These are phyloP conservation scores for Ogataea siamensis DNA, from an alignment of 805 yeast genomes.

Conservation along the genomic window DNA sequence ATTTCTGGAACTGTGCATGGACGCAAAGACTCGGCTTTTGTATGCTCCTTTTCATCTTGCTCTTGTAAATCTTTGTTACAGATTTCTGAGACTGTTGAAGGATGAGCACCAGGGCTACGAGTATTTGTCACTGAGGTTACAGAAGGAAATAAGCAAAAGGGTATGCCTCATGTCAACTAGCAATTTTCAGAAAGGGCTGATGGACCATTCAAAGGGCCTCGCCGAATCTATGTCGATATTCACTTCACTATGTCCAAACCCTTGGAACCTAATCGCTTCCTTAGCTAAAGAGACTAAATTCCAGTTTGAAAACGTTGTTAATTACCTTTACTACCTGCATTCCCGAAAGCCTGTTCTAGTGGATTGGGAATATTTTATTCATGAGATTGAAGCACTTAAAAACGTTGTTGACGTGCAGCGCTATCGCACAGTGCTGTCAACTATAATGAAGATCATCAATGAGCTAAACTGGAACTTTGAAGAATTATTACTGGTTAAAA, in stretches of 20 bases:
- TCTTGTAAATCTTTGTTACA: conserved; percentile 14
- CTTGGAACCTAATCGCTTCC: conserved; percentile 27
- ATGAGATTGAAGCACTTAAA: conserved; percentile 20
- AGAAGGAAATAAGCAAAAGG: conserved; percentile 16
- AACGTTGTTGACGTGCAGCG: neutral
- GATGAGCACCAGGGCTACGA: conserved; percentile 1
- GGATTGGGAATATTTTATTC: conserved; percentile 33
- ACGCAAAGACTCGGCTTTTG: conserved; percentile 13
- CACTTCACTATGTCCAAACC: conserved; percentile 20
- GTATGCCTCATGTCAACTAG: conserved; percentile 21
- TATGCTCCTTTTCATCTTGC: conserved; percentile 27
- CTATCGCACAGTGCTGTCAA: conserved; percentile 20
- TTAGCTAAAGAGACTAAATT: conserved; percentile 14
- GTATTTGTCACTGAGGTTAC: conserved; percentile 4
- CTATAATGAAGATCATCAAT: conserved; percentile 22
- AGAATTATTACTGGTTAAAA: conserved; percentile 29
- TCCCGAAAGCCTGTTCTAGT: conserved; percentile 23
- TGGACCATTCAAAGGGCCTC: conserved; percentile 11
- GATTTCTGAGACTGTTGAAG: neutral
- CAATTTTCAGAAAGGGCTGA: conserved; percentile 16
- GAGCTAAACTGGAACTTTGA: conserved; percentile 32
- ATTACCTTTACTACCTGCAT: conserved; percentile 28
- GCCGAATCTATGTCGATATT: conserved; percentile 28
- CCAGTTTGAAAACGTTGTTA: conserved; percentile 21
- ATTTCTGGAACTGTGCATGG: conserved; percentile 10